These are phyloP conservation scores for Kalaharituber pfeilii DNA, from an alignment of 2,329 filamentous ascomycete species.

Conservation along the genomic window DNA sequence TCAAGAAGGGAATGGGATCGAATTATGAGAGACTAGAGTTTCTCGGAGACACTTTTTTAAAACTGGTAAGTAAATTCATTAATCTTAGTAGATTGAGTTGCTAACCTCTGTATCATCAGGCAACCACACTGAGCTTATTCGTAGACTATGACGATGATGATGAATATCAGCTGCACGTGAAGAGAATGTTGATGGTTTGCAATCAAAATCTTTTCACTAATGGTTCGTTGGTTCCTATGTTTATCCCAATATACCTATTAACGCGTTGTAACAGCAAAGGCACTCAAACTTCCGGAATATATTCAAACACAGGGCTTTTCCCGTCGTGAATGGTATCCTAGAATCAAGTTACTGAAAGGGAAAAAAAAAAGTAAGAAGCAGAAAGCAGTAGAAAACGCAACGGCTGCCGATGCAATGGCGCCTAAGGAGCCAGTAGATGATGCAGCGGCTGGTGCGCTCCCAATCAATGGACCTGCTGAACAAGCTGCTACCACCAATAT, in stretches of 20 bases:
- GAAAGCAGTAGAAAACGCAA: conserved; percentile 17
- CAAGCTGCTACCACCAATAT: conserved; percentile 23
- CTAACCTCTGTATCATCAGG: conserved; percentile 25
- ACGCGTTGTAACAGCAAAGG: conserved; percentile 34
- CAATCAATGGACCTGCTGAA: not conserved
- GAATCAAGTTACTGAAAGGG: conserved; percentile 54
- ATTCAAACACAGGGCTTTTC: conserved; percentile 72
- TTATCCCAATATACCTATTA: not conserved
- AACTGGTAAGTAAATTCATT: conserved; percentile 40
- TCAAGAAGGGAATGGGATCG: conserved; percentile 70
- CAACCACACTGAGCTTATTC: conserved; percentile 75
- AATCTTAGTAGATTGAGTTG: not conserved
- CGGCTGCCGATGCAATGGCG: not conserved
- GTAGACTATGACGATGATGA: conserved; percentile 57
- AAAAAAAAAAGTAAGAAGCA: conserved; percentile 35
- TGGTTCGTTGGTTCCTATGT: not conserved
- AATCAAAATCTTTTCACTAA: conserved; percentile 76
- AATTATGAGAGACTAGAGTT: conserved; percentile 95
- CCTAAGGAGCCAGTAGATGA: too few species aligned
- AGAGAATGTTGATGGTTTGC: conserved; percentile 78
- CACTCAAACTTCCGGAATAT: conserved; percentile 50
- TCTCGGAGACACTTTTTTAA: conserved; percentile 81
- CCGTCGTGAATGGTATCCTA: conserved; percentile 74
- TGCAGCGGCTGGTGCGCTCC: too few species aligned
- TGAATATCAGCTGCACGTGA: conserved; percentile 77